Evolutionary conservation across 257 asterid genomes (phyloP).

Genomic region (Rehmannia glutinosa): DNA sequence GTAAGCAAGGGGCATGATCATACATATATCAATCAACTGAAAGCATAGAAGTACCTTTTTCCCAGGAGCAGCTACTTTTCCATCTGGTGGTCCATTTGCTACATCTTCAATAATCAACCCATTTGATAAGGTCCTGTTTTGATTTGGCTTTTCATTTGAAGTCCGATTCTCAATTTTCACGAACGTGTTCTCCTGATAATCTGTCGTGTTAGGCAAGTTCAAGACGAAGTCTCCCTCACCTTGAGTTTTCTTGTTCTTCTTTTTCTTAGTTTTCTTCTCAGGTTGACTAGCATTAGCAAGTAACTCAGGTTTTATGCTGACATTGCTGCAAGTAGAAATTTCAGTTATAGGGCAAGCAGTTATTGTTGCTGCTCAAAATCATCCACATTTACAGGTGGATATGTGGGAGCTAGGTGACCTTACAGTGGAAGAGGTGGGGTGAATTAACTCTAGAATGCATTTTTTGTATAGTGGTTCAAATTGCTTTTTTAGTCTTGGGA

Average conservation of each 20-base stretch:
- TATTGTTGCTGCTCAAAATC: too few species aligned
- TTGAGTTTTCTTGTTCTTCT: slow-evolving; percentile 41
- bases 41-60: slow-evolving; percentile 47
- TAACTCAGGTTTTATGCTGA: slow-evolving; percentile 17
- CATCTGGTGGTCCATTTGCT: slow-evolving; percentile 59
- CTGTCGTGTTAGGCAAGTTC: slow-evolving; percentile 24
- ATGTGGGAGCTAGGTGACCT: too few species aligned
- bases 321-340: slow-evolving; percentile 24
- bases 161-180: slow-evolving; percentile 27
- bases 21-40: not conserved
- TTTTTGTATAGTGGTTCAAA: not conserved
- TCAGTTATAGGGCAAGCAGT: too few species aligned
- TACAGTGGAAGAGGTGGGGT: too few species aligned
- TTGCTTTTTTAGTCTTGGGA: not conserved
- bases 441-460: not conserved
- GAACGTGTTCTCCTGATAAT: slow-evolving; percentile 26
- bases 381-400: too few species aligned
- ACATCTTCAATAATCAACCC: slow-evolving; percentile 79
- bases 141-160: slow-evolving; percentile 18
- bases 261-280: slow-evolving; percentile 46
- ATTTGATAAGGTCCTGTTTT: slow-evolving; percentile 58
- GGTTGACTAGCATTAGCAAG: slow-evolving; percentile 28
- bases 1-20: slow-evolving; percentile 2
- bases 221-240: slow-evolving; percentile 14
- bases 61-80: slow-evolving; percentile 73